Evolutionary conservation across 108 stramenopile genomes (phyloP), one percentile per base, ranked within the genome.

Genomic region (Skeletonema costatum): DNA sequence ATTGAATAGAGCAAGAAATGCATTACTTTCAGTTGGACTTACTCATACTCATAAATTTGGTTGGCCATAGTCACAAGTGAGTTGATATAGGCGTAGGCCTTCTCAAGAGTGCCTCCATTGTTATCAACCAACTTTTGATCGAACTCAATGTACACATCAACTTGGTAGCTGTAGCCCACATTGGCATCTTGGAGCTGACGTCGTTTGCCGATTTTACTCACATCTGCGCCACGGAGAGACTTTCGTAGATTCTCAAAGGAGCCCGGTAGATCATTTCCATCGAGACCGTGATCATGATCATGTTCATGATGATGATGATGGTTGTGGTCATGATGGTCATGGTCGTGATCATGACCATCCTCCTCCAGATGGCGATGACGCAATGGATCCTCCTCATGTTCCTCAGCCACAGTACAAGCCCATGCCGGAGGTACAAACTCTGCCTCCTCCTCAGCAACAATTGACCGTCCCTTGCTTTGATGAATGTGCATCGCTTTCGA

Each of bases 31-130:
- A 11, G 14, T 56, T 46, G 16, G 44, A n/a, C 44, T 46, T 46
- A 46, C 38, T 82, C 81, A 7, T 59, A 17, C 73, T 82, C 76
- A 29, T 77, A 77, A 60, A 82, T 82, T 31, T 60, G 66, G 61
- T 61, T 75, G 29, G 81, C 71, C 10, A 71, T 71, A 42, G 76
- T 65, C 5, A 82, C 61, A 25, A 82, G 63, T 3, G 60, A 19
- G 46, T 82, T 75, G 41, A 82, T 68, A 65, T 82, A 82, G 29
- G 72, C 51, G 11, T 46, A n/a, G 39, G 64, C 31, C 2, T 64
- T 64, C 10, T 50, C 32, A 13, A 14, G 5, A 2, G 51, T n/a
- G 10, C 71, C 64, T 61, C 81, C 81, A 42, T 69, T 66, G 16
- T 74, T 60, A 42, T 16, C 0, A 16, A 46, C 16, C 44, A 66